Evolutionary conservation across 2,329 filamentous ascomycete species (phyloP).

Genomic region (Rhynchosporium secalis): DNA sequence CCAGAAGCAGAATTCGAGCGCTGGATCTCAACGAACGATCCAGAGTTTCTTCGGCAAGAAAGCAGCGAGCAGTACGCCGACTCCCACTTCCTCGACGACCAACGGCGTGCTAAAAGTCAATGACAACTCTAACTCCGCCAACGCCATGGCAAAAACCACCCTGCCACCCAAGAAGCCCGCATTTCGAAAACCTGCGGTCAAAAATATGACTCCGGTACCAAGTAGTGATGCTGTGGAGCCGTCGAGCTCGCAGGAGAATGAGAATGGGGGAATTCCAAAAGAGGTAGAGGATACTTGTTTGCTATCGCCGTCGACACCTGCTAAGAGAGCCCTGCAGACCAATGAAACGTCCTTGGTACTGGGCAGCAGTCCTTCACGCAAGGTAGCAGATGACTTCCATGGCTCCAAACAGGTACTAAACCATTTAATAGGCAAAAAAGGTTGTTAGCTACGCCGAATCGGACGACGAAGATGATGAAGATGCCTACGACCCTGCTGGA

Average conservation of each 20-base stretch:
- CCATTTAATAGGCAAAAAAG: slow-evolving; percentile 53
- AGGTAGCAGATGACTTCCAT: slow-evolving; percentile 51
- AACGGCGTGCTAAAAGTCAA: slow-evolving; percentile 37
- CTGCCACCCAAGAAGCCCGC: slow-evolving; percentile 47
- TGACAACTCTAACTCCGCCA: slow-evolving; percentile 41
- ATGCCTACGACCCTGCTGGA: slow-evolving; percentile 47
- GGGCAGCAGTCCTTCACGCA: slow-evolving; percentile 74
- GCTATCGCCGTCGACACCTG: slow-evolving; percentile 44
- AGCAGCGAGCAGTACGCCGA: slow-evolving; percentile 46
- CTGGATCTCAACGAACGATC: slow-evolving; percentile 62
- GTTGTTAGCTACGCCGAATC: slow-evolving; percentile 82
- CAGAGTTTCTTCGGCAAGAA: slow-evolving; percentile 76
- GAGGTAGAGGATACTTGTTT: slow-evolving; percentile 56
- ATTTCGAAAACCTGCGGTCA: slow-evolving; percentile 34
- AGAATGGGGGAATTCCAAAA: slow-evolving; percentile 42
- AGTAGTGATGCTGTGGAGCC: slow-evolving; percentile 76
- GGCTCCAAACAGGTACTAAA: too few species aligned
- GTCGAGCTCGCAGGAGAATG: slow-evolving; percentile 67
- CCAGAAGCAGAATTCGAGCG: slow-evolving; percentile 39
- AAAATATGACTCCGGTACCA: slow-evolving; percentile 68
- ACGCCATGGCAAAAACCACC: slow-evolving; percentile 38
- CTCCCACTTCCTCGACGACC: slow-evolving; percentile 36
- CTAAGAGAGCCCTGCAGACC: slow-evolving; percentile 48
- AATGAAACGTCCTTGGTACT: slow-evolving; percentile 44
- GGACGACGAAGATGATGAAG: slow-evolving; percentile 71